phyloP scores from a whole-genome alignment of 306 rosid genomes.

The Dalbergia oliveri region DNA sequence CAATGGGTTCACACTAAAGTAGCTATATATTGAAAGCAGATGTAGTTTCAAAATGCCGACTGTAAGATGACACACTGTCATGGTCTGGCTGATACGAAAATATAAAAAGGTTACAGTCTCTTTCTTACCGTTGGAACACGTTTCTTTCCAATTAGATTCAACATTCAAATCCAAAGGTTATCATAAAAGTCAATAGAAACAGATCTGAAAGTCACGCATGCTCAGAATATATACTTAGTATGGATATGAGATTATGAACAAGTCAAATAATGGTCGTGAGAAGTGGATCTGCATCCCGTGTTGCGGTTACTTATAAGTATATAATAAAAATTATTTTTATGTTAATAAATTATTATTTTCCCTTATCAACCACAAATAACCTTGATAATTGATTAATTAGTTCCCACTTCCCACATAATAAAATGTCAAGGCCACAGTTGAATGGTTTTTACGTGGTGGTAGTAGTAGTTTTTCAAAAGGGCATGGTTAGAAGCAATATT shows the following conservation, averaged over 20 bases:
- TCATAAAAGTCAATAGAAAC: conserved; percentile 14
- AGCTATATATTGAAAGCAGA: neutral
- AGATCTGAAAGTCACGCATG: conserved; percentile 43
- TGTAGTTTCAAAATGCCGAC: conserved; percentile 4
- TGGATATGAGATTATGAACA: conserved; percentile 1
- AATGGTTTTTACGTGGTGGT: neutral
- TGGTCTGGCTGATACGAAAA: neutral
- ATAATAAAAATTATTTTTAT: neutral
- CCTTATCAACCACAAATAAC: neutral
- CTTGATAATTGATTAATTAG: neutral
- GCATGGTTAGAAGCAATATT: conserved; percentile 26
- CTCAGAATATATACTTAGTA: conserved; percentile 30
- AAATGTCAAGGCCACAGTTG: neutral
- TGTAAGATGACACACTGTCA: neutral
- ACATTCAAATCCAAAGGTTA: conserved; percentile 40
- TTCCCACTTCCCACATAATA: neutral
- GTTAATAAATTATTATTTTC: neutral
- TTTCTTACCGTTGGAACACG: conserved; percentile 30
- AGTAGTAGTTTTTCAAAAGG: neutral
- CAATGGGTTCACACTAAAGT: conserved; percentile 12
- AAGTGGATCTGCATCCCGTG: neutral
- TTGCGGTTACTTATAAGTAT: neutral
- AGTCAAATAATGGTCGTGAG: conserved; percentile 6
- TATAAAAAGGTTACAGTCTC: neutral
- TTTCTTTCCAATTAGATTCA: conserved; percentile 26